These are phyloP conservation scores for Vaccinium vitisidaea DNA, from an alignment of 148 eudicot species.

Conservation along the genomic window DNA sequence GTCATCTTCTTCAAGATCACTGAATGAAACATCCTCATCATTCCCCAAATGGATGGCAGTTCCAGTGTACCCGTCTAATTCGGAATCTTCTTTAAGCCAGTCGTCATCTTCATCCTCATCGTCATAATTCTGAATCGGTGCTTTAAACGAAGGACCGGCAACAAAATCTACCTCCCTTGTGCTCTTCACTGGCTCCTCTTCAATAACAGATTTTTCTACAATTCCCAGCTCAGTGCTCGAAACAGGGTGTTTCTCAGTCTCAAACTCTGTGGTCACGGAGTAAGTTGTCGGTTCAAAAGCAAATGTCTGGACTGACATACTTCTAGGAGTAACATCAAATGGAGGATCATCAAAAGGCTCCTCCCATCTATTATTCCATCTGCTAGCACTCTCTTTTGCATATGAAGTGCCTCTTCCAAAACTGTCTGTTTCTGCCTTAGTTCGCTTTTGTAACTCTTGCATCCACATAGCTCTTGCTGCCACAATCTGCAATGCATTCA, in stretches of 20 bases:
- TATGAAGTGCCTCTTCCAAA: constrained; percentile 34
- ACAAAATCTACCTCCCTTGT: constrained; percentile 25
- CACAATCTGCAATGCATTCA: constrained; percentile 41
- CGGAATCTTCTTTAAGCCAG: constrained; percentile 77
- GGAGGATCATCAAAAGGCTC: constrained; percentile 37
- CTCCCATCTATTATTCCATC: constrained; percentile 30
- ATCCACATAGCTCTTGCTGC: constrained; percentile 84
- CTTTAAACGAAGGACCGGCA: constrained; percentile 30
- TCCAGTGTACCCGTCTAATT: constrained; percentile 41
- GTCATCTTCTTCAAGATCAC: constrained; percentile 88
- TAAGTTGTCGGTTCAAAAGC: constrained; percentile 42
- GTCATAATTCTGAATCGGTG: constrained; percentile 30
- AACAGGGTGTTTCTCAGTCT: constrained; percentile 44
- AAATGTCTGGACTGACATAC: constrained; percentile 31
- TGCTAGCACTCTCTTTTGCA: constrained; percentile 27
- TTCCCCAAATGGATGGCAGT: constrained; percentile 36
- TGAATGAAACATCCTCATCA: constrained; percentile 82
- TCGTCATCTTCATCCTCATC: constrained; percentile 66
- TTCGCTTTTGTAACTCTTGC: constrained; percentile 72
- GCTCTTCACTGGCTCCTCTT: constrained; percentile 43
- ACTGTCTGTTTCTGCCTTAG: constrained; percentile 50
- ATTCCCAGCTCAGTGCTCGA: constrained; percentile 36
- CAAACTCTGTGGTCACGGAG: constrained; percentile 37
- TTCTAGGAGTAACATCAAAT: constrained; percentile 32
- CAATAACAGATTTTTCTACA: constrained; percentile 49